Evolutionary conservation across 2,329 filamentous ascomycete species (phyloP).

Genomic region (Ascochyta clinopodiicola): DNA sequence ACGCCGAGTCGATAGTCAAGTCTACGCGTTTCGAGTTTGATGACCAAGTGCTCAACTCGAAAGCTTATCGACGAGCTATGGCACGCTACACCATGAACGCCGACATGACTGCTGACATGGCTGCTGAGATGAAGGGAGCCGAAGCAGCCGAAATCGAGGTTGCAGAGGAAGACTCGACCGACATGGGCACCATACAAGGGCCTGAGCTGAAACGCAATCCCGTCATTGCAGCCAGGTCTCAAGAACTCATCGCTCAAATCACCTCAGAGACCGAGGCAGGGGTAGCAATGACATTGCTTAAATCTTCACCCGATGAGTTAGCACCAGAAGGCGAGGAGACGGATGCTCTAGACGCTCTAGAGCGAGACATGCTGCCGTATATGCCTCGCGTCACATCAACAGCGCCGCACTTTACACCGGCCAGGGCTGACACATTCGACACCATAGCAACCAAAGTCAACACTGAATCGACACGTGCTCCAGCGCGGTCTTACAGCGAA

Average conservation of each 20-base stretch:
- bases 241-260: slow-evolving; percentile 5
- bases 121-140: not conserved
- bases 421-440: slow-evolving; percentile 2
- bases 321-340: not conserved
- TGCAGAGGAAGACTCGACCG: slow-evolving; percentile 19
- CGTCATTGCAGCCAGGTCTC: not conserved
- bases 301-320: not conserved
- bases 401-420: slow-evolving; percentile 1
- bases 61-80: slow-evolving; percentile 41
- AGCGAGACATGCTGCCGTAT: slow-evolving; percentile 24
- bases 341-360: slow-evolving; percentile 20
- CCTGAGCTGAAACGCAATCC: slow-evolving; percentile 1
- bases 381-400: slow-evolving; percentile 24
- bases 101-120: slow-evolving; percentile 1
- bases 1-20: slow-evolving; percentile 27
- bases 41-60: slow-evolving; percentile 41
- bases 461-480: not conserved
- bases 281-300: not conserved
- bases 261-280: slow-evolving; percentile 1
- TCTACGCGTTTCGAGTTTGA: slow-evolving; percentile 42
- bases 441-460: slow-evolving; percentile 4
- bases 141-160: slow-evolving; percentile 7
- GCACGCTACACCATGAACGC: slow-evolving; percentile 21
- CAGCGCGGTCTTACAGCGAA: slow-evolving; percentile 20
- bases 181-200: slow-evolving; percentile 15